Percentiles rank a stretch among this genome's conserved stretches.
These are phyloP conservation scores for Sarocladium strictum DNA, from an alignment of 2,329 filamentous ascomycete genomes.

Conservation along the genomic window DNA sequence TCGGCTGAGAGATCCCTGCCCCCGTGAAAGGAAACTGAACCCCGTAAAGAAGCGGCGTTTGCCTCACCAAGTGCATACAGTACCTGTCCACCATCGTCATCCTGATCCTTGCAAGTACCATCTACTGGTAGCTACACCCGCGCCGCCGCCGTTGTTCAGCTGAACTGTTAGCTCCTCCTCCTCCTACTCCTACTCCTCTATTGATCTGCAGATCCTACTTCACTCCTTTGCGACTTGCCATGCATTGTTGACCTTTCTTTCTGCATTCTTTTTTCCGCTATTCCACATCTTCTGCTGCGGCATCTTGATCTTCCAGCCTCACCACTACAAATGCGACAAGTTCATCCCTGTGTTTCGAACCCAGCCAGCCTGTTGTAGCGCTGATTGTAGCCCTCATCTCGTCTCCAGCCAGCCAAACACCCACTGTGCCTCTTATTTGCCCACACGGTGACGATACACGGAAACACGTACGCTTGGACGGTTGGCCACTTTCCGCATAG, in stretches of 20 bases:
- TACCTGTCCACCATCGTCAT: constrained; percentile 1
- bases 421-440: too few relatives aligned
- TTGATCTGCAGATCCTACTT: background rate
- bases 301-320: too few relatives aligned
- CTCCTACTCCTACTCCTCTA: background rate
- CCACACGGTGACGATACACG: too few relatives aligned
- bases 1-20: background rate
- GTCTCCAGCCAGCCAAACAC: too few relatives aligned
- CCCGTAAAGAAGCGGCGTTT: background rate
- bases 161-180: background rate
- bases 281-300: too few relatives aligned
- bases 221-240: background rate
- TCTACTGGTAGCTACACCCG: too few relatives aligned
- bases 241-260: too few relatives aligned
- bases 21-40: too few relatives aligned
- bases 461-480: background rate
- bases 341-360: background rate
- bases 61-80: constrained; percentile 2
- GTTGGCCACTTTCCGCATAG: background rate
- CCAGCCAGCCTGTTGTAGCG: background rate
- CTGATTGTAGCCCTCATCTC: too few relatives aligned
- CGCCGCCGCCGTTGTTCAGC: background rate
- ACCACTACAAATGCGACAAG: background rate
- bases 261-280: too few relatives aligned
- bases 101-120: background rate